A percentile compares a stretch with the other conserved stretches of the same genome.
Evolutionary conservation across 148 eudicot species (phyloP).

Genomic region (Rhododendron molle): DNA sequence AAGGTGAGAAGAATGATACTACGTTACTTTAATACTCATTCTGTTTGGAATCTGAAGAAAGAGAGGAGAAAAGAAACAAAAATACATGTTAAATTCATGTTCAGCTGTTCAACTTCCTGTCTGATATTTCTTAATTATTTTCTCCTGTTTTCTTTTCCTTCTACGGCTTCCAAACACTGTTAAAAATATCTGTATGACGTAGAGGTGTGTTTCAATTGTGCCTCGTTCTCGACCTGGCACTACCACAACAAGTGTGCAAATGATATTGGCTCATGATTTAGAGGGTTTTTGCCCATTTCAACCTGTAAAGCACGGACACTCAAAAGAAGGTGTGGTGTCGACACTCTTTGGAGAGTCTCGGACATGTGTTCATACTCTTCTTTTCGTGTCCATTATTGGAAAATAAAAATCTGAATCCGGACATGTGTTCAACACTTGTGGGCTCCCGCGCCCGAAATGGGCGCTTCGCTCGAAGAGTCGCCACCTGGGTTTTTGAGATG

Average conservation of each 20-base stretch:
- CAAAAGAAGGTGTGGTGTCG: not conserved
- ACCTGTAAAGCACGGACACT: not conserved
- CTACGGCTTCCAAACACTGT: not conserved
- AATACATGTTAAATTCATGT: not conserved
- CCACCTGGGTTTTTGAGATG: too few relatives aligned
- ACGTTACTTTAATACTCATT: not conserved
- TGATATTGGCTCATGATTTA: not conserved
- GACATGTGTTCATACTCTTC: not conserved
- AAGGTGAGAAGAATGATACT: not conserved
- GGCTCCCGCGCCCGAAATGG: too few relatives aligned
- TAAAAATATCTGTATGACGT: not conserved
- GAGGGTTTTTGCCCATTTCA: not conserved
- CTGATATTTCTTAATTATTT: not conserved
- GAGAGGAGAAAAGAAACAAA: not conserved
- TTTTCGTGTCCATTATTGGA: not conserved
- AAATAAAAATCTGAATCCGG: not conserved
- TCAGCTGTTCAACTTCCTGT: not conserved
- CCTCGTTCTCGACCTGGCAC: not conserved
- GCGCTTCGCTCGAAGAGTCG: too few relatives aligned
- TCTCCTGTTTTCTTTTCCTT: not conserved
- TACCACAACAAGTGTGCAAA: not conserved
- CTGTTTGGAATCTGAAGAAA: not conserved
- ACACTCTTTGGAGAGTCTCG: not conserved
- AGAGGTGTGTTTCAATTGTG: not conserved
- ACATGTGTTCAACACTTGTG: not conserved